phyloP scores from a whole-genome alignment of 202 grass and related monocot species.

The Schoenoplectus tabernaemontani region DNA sequence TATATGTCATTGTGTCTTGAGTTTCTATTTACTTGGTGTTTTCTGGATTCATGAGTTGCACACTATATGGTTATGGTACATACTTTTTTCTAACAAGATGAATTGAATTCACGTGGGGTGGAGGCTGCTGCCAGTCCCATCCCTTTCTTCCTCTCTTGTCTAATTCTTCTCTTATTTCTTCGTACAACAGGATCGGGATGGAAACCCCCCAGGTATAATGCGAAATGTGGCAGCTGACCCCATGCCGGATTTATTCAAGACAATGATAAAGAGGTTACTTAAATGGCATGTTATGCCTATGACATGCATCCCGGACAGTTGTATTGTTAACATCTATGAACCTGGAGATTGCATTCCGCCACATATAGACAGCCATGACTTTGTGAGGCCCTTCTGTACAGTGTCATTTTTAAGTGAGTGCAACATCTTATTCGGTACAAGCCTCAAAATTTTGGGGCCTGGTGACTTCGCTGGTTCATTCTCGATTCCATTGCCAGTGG shows the following conservation, averaged over 20 bases:
- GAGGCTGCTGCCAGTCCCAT: neutral
- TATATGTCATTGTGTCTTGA: neutral
- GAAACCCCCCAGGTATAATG: slow-evolving; percentile 84
- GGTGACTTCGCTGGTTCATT: slow-evolving; percentile 51
- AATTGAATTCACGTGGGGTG: neutral
- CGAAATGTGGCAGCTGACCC: slow-evolving; percentile 59
- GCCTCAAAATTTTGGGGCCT: slow-evolving; percentile 41
- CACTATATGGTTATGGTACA: neutral
- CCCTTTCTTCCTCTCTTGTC: neutral
- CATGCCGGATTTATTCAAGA: slow-evolving; percentile 55
- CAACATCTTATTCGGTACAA: slow-evolving; percentile 60
- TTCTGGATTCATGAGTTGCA: neutral
- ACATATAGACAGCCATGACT: slow-evolving; percentile 93
- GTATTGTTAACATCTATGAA: slow-evolving; percentile 93
- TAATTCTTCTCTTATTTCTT: neutral
- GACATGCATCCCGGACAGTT: slow-evolving; percentile 68
- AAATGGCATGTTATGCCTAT: slow-evolving; percentile 60
- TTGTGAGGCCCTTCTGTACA: slow-evolving; percentile 79
- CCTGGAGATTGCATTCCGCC: slow-evolving; percentile 90
- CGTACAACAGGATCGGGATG: slow-evolving; percentile 63
- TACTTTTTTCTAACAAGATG: neutral
- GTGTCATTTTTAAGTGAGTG: slow-evolving; percentile 81
- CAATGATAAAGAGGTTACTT: slow-evolving; percentile 69
- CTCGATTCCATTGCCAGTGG: slow-evolving; percentile 56
- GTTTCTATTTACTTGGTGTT: neutral